phyloP scores from a whole-genome alignment of 1,284 basidiomycete genomes.

The Ceratobasidium sp. region DNA sequence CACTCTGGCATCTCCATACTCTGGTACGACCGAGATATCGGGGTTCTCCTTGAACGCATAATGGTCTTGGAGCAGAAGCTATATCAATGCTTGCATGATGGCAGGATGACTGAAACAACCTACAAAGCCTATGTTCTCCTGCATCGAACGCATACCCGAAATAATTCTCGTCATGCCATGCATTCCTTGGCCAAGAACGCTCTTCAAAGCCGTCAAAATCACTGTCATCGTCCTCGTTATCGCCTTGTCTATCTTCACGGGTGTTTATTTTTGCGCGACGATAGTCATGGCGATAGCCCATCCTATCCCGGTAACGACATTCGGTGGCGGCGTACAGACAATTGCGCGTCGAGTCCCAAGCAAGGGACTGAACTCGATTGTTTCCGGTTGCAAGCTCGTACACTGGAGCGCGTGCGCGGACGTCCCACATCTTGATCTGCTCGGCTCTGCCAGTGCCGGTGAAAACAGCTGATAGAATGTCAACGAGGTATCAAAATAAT shows the following conservation, averaged over 20 bases:
- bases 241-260: not conserved
- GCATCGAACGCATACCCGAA: constrained; percentile 39
- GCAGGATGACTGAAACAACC: not conserved
- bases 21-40: constrained; percentile 11
- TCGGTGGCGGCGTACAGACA: constrained; percentile 35
- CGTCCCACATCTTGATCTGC: constrained; percentile 40
- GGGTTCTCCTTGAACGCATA: constrained; percentile 45
- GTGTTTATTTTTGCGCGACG: constrained; percentile 5
- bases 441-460: constrained; percentile 16
- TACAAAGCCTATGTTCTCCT: constrained; percentile 39
- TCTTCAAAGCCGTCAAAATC: constrained; percentile 34
- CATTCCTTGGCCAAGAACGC: constrained; percentile 30
- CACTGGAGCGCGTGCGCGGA: constrained; percentile 30
- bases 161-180: constrained; percentile 40
- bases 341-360: constrained; percentile 33
- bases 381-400: constrained; percentile 45
- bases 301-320: constrained; percentile 30
- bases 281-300: constrained; percentile 43
- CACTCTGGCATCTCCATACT: constrained; percentile 34
- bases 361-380: constrained; percentile 33
- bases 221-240: constrained; percentile 29
- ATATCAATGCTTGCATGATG: too few species aligned
- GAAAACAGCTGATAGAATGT: constrained; percentile 19
- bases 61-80: not conserved
- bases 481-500: not conserved